These are phyloP conservation scores for Fusarium clavum DNA, from an alignment of 2,329 filamentous ascomycete genomes.

Conservation along the genomic window DNA sequence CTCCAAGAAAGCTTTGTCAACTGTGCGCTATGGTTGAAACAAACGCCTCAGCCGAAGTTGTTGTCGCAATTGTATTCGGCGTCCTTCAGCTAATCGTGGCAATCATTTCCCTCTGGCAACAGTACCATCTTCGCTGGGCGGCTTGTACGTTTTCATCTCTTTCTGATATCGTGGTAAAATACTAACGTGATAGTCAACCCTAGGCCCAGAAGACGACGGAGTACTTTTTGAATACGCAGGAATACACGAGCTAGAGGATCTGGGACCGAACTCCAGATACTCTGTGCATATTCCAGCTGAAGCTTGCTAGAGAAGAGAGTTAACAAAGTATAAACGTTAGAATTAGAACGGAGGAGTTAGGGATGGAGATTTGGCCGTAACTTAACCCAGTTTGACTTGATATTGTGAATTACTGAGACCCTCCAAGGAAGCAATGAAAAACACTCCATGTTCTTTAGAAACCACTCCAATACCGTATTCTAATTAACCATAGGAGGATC, in stretches of 20 bases:
- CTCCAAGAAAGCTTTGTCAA: fast-evolving
- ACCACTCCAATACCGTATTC: too few species aligned
- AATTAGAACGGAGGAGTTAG: too few species aligned
- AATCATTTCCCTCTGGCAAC: neutral
- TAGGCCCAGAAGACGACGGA: neutral
- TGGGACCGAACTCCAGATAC: neutral
- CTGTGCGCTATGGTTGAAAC: neutral
- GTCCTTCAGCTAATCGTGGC: neutral
- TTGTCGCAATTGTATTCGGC: neutral
- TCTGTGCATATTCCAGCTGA: fast-evolving
- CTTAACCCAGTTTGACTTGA: too few species aligned
- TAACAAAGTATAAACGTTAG: too few species aligned
- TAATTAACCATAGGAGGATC: too few species aligned
- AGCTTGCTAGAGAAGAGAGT: too few species aligned
- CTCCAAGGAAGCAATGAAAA: too few species aligned
- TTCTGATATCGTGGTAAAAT: fast-evolving
- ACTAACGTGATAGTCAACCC: neutral
- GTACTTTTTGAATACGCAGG: neutral
- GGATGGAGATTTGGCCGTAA: too few species aligned
- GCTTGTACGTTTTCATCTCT: fast-evolving
- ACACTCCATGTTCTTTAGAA: too few species aligned
- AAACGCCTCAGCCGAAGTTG: neutral
- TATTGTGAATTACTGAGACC: too few species aligned
- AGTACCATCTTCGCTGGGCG: neutral
- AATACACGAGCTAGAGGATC: fast-evolving